Conservation (phyloP, 352 stramenopile species). For the Phytophthora brassicae region DNA sequence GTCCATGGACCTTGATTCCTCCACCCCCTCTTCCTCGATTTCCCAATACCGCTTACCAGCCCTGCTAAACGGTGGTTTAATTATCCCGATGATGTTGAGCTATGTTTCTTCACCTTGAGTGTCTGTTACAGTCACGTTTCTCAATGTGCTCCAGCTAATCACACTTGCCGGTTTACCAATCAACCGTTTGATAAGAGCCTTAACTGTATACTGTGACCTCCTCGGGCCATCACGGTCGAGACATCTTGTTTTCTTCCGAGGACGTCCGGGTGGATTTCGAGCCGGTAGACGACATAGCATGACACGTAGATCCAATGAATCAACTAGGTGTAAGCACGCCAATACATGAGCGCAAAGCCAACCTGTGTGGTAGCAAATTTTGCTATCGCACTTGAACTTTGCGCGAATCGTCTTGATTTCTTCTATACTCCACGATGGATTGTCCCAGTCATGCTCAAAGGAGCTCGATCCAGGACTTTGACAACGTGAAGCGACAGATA, state of each 20-base stretch:
- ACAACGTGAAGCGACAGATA: conserved; percentile 11
- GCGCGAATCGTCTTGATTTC: conserved; percentile 9
- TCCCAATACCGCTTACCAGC: neutral
- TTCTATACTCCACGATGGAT: neutral
- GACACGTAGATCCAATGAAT: no score
- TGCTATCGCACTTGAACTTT: no score
- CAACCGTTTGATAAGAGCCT: neutral
- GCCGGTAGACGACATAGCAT: no score
- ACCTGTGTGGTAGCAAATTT: no score
- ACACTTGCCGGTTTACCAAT: no score
- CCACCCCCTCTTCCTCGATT: neutral
- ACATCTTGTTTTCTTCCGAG: conserved; percentile 2
- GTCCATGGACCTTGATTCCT: no score
- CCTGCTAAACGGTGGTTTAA: neutral
- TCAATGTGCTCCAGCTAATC: conserved; percentile 12
- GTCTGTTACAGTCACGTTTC: neutral
- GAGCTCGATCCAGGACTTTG: neutral
- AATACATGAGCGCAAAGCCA: no score
- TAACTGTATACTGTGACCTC: neutral
- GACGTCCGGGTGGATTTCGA: no score
- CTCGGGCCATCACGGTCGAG: neutral
- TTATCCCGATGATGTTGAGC: neutral
- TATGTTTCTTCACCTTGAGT: neutral
- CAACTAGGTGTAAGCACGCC: no score
- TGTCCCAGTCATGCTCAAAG: conserved; percentile 2